Conservation (phyloP, 2,329 filamentous ascomycete species). For the Venturia oleaginea region DNA sequence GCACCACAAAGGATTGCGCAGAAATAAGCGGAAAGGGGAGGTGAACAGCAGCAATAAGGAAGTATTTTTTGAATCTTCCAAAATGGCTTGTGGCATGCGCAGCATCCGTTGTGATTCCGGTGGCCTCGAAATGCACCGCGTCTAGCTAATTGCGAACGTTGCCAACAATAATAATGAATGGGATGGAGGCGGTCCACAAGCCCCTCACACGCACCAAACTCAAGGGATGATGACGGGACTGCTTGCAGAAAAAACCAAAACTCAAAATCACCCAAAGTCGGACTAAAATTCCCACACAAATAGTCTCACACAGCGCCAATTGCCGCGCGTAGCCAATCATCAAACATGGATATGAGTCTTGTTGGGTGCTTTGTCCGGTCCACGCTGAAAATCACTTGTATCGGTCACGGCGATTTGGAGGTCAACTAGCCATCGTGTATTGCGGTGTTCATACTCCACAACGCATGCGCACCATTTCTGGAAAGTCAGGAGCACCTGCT, state of each 20-base stretch:
- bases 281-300: conserved; percentile 1
- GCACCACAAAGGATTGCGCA: background rate
- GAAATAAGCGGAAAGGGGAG: background rate
- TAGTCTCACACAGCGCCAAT: conserved; percentile 1
- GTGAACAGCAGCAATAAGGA: background rate
- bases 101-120: background rate
- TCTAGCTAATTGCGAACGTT: conserved; percentile 1
- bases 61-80: background rate
- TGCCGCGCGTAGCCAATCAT: conserved; percentile 4
- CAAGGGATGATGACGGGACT: conserved; percentile 7
- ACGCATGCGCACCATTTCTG: background rate
- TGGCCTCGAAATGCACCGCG: background rate
- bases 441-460: background rate
- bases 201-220: conserved; percentile 1
- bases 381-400: background rate
- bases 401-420: background rate
- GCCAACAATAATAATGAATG: conserved; percentile 4
- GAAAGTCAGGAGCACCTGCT: background rate
- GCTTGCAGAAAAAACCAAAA: conserved; percentile 7
- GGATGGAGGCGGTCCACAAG: conserved; percentile 3
- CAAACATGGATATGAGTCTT: conserved; percentile 4
- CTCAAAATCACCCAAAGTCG: background rate
- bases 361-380: background rate
- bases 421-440: background rate
- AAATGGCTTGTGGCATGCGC: conserved; percentile 6